Base-by-base conservation (phyloP, 208 protist species). In the Lotmaria passim region DNA sequence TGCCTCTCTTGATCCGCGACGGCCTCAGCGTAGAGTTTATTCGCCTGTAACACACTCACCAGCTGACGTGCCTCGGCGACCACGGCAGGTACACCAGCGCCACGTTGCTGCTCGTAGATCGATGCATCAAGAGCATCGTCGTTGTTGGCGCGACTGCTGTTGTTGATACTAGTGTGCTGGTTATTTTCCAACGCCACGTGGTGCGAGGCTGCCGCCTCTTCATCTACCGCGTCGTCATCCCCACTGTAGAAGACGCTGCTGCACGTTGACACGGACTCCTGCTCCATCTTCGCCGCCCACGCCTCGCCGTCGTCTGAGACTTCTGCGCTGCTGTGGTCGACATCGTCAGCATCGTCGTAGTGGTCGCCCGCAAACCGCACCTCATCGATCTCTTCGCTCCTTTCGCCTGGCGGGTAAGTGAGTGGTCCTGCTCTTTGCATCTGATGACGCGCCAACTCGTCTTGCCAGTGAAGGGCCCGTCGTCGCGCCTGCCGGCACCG, bases 241-340 rank as follows among this genome's bases (percentile, higher is more conserved):
- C 57, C 65, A 34, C 68, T 66, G 43, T 69, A 52, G 62, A 84
- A 75, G 39, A 86, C 28, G 50, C 71, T 79, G 64, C 78, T 82
- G 24, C 59, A 50, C n/a, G 84, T 90, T 4, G 80, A 85, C 34
- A 79, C 62, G 17, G 81, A 86, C 56, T 90, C 84, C 36, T 19
- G 15, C 62, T 85, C 81, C 61, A 80, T 68, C 24, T 62, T 69
- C 43, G 69, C 71, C 36, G 77, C 52, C 70, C 74, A 69, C n/a
- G 43, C 33, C 19, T 55, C 53, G 14, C 48, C 67, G 7, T 24
- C 31, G 11, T 72, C 39, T n/a, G 56, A 70, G 44, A 36, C 59
- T 30, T 30, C 62, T n/a, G 50, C 24, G 14, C 5, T 26, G 21
- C 24, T 12, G 31, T 17, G 21, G 19, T 41, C 38, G 38, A 41